Evolutionary conservation across 1,284 basidiomycete species (phyloP).

Genomic region (Ceratorhiza oryzae-sativae): DNA sequence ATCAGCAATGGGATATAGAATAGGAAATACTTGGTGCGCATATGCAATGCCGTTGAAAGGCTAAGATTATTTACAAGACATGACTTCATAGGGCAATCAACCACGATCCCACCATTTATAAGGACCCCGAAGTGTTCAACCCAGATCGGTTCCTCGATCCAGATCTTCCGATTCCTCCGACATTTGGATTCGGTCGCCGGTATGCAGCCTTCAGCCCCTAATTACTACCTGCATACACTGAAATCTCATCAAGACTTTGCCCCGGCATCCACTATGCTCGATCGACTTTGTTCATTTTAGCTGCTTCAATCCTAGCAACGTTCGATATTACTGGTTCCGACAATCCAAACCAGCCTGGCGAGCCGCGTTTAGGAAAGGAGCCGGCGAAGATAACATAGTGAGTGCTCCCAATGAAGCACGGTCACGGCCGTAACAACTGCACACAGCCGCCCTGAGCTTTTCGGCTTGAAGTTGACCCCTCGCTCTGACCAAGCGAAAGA

Average conservation of each 20-base stretch:
- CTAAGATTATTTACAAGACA: too few species aligned
- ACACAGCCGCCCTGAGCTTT: too few species aligned
- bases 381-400: too few species aligned
- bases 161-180: background rate
- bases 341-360: too few species aligned
- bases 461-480: too few species aligned
- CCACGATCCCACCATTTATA: background rate
- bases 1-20: background rate
- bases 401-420: too few species aligned
- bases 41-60: too few species aligned
- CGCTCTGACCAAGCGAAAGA: too few species aligned
- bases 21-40: conserved; percentile 13
- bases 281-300: background rate
- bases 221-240: background rate
- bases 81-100: conserved; percentile 8
- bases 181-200: conserved; percentile 6
- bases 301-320: background rate
- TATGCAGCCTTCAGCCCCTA: background rate
- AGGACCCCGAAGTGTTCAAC: background rate
- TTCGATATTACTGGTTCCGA: background rate
- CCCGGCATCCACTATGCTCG: background rate
- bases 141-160: conserved; percentile 7
- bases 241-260: background rate
- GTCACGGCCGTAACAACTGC: too few species aligned
- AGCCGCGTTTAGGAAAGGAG: too few species aligned